Evolutionary conservation across 2,329 filamentous ascomycete genomes (phyloP).

Genomic region (Pseudogymnoascus sp.): DNA sequence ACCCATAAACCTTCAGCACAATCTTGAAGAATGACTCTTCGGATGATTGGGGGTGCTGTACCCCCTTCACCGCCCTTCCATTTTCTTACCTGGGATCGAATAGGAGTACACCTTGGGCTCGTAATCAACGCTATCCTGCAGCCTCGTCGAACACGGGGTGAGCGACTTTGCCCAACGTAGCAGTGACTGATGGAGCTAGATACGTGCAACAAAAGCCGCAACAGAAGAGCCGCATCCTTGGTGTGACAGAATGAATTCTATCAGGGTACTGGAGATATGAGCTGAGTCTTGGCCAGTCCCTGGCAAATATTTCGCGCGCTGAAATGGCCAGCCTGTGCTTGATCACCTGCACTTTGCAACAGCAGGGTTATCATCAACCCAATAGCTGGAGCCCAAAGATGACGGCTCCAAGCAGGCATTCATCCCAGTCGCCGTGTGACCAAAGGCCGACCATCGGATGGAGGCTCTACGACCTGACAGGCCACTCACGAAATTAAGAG

Average conservation of each 20-base stretch:
- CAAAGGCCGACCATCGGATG: neutral
- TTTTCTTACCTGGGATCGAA: neutral
- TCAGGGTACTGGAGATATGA: neutral
- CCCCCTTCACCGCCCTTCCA: neutral
- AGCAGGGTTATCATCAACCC: neutral
- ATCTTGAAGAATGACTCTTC: neutral
- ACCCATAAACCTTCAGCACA: neutral
- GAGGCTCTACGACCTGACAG: neutral
- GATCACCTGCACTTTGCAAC: neutral
- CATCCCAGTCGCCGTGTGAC: neutral
- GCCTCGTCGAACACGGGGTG: neutral
- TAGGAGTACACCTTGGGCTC: neutral
- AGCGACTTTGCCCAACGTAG: neutral
- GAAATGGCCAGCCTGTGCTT: neutral
- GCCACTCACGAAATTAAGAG: neutral
- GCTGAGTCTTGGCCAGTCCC: neutral
- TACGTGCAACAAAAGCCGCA: neutral
- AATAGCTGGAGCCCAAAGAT: neutral
- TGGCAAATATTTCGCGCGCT: neutral
- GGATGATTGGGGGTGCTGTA: neutral
- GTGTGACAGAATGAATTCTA: neutral
- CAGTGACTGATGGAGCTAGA: neutral
- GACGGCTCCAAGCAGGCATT: neutral
- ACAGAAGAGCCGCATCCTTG: neutral
- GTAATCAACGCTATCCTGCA: neutral